These are phyloP conservation scores for Polygonum aviculare DNA, from an alignment of 148 eudicot genomes.

Conservation along the genomic window DNA sequence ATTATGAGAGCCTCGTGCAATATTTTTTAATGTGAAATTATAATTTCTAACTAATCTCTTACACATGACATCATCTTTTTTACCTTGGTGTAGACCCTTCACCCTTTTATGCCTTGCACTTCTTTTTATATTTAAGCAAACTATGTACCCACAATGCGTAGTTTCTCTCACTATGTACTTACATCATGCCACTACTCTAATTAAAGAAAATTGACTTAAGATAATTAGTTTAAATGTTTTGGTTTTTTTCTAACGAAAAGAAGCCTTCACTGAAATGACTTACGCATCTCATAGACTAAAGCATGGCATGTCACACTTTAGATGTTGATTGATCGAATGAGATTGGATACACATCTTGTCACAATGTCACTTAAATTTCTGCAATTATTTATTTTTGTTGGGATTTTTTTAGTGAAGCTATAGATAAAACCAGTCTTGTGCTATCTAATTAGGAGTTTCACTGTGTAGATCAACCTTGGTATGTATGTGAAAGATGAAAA, in stretches of 20 bases:
- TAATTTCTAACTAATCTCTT: not conserved
- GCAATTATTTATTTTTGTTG: not conserved
- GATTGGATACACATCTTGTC: not conserved
- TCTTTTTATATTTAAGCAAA: not conserved
- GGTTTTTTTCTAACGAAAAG: not conserved
- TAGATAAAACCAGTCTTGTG: not conserved
- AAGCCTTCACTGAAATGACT: not conserved
- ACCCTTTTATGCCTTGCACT: not conserved
- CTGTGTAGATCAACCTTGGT: slow-evolving; percentile 53
- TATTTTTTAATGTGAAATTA: not conserved
- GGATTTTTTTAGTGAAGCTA: not conserved
- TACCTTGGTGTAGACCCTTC: not conserved
- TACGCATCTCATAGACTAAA: not conserved
- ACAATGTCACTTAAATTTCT: not conserved
- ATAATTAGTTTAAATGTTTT: not conserved
- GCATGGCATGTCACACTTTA: not conserved
- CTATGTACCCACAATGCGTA: not conserved
- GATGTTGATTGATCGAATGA: not conserved
- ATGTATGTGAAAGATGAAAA: slow-evolving; percentile 52
- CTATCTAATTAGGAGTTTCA: not conserved
- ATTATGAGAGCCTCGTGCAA: not conserved
- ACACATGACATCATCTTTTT: not conserved
- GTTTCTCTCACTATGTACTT: not conserved
- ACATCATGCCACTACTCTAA: not conserved
- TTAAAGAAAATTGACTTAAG: not conserved